These are phyloP conservation scores for Beauveria varroae DNA, from an alignment of 2,329 filamentous ascomycete species.

Conservation along the genomic window DNA sequence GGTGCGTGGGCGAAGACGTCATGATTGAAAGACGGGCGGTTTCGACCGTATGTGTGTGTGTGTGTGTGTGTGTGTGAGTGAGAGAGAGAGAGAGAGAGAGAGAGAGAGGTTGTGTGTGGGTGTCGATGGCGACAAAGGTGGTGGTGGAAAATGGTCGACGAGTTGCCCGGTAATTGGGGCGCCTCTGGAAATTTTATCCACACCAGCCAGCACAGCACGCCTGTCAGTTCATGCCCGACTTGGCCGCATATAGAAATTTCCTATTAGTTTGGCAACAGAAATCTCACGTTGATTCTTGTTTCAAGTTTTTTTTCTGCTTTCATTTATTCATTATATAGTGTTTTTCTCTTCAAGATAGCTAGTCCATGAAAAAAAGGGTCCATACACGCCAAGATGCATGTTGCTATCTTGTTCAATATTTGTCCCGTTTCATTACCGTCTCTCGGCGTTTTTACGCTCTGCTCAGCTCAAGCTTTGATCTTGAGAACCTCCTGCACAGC, in stretches of 20 bases:
- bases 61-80: not conserved
- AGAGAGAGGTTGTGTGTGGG: not conserved
- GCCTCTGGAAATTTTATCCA: conserved; percentile 2
- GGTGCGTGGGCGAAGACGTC: conserved; percentile 35
- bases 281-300: not conserved
- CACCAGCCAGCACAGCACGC: not conserved
- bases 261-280: not conserved
- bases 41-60: not conserved
- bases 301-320: not conserved
- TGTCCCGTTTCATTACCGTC: not conserved
- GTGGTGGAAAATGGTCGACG: not conserved
- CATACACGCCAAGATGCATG: not conserved
- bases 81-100: too few relatives aligned
- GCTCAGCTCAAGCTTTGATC: conserved; percentile 17
- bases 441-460: not conserved
- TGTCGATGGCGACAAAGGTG: not conserved
- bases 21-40: conserved; percentile 16
- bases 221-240: not conserved
- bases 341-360: too few relatives aligned
- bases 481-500: conserved; percentile 74
- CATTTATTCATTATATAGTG: not conserved
- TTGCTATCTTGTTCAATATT: not conserved
- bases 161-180: not conserved
- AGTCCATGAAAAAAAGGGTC: not conserved
- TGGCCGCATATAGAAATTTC: not conserved